Evolutionary conservation across 2,329 filamentous ascomycete genomes (phyloP), one percentile per base, ranked within the genome.

Genomic region (Hortaea sp.): DNA sequence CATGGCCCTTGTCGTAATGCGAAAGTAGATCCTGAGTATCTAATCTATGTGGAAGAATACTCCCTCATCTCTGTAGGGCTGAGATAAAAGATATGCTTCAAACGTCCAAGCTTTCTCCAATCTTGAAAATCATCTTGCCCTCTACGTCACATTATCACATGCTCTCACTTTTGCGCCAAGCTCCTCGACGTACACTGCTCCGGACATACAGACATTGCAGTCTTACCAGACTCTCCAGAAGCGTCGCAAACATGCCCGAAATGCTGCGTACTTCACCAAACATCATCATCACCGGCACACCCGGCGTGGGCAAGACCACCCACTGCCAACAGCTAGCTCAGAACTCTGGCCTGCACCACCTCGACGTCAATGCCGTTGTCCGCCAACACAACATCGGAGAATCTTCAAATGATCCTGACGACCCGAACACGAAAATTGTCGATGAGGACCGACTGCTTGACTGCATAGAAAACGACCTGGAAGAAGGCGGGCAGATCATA

Each of bases 371-470:
- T 66, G 79, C 94, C 57, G 74, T 97, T 35, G 89, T 94, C 51
- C 95, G 95, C 68, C 86, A 94, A 52, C 79, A 83, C 55, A 80
- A 77, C 48, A 95, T 89, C 61, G 85, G 92, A 60, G 88, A 95
- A 61, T 85, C 85, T 27, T 94, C 79, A 69, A 88, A 94, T 56
- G 61, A 63, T 43, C 57, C 58, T 3, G 84, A 94, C 39, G 84
- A 89, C 64, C 81, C 83, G 45, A 80, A 87, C 63, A 88, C 84
- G 59, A 94, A 85, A 81, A 85, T 97, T 48, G 89, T 98, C 11
- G 90, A 98, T 62, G 92, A 98, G 66, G 92, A 98, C 63, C 57
- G 88, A 82, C 71, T 98, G 30, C 76, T 98, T 20, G 92, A 98
- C 63, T 79, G 85, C 41, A 84, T 98, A 47, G 92, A 97, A 69